Evolutionary conservation across 2,329 filamentous ascomycete species (phyloP), one percentile per base, ranked within the genome.

Genomic region (Aspergillus luchuensis): DNA sequence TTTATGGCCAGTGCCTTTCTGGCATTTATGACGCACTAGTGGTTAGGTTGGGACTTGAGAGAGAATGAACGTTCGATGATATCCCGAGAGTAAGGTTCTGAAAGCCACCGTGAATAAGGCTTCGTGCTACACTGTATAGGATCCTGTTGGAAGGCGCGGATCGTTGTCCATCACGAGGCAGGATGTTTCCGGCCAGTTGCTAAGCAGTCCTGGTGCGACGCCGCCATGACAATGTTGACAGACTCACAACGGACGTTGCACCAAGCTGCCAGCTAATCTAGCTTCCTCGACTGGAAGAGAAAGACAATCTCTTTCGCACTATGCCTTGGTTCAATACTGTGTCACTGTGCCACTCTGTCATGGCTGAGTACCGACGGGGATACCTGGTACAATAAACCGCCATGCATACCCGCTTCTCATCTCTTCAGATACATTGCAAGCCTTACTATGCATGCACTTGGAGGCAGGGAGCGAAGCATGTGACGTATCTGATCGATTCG

Each of bases 41-140:
- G 53, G 39, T 56, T 56, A 45, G 53, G 53, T 56, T 50, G n/a
- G 25, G 8, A n/a, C 47, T n/a, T 33, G 25, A 23, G 41, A 19
- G 19, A 19, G 19, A 21, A 21, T 45, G 21, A 8, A 13, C 19
- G 5, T 21, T 15, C 2, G 21, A 49, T 28, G 47, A n/a, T 33
- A 50, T 50, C 15, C 47, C 47, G n/a, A 50, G 23, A 23, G 15
- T 33, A 17, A 5, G 25, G 30, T 10, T 13, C 47, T 50, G 8
- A 11, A 50, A 50, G 23, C 45, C 45, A 49, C 6, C 2, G n/a
- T 50, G 25, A 7, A 30, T 28, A 23, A 30, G 8, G 28, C 15
- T 50, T 50, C 8, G 30, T 49, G 23, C 25, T 28, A 25, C 45
- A 25, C 45, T 10, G 45, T 28, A 8, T 15, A 30, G 28, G 8